Evolutionary conservation across 495 filamentous ascomycete genomes (phyloP).

Genomic region (Platismatia glauca): DNA sequence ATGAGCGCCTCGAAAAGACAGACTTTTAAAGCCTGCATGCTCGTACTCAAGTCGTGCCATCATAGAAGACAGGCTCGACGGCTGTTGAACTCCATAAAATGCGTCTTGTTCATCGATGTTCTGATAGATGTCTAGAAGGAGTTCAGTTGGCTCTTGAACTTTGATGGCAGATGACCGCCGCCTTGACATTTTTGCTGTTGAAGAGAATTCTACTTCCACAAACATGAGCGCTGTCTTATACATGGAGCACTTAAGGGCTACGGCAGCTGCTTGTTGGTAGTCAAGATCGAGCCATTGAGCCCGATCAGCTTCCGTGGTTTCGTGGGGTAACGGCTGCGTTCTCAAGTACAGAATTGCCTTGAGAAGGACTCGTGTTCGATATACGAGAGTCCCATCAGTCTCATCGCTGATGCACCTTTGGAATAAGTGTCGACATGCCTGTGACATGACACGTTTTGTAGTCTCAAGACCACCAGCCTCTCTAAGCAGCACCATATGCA

Average conservation of each 20-base stretch:
- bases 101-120: conserved; percentile 92
- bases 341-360: conserved; percentile 81
- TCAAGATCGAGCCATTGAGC: conserved; percentile 80
- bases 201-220: conserved; percentile 59
- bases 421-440: conserved; percentile 19
- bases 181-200: conserved; percentile 47
- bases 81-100: conserved; percentile 87
- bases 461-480: conserved; percentile 27
- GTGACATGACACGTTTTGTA: conserved; percentile 32
- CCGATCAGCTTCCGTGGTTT: conserved; percentile 69
- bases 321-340: conserved; percentile 64
- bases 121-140: conserved; percentile 73
- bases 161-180: conserved; percentile 58
- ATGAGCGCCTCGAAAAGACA: conserved; percentile 85
- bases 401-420: conserved; percentile 16
- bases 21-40: conserved; percentile 73
- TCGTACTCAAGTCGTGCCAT: conserved; percentile 86
- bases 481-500: conserved; percentile 63
- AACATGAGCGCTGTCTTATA: conserved; percentile 79
- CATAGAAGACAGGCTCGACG: conserved; percentile 62
- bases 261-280: conserved; percentile 58
- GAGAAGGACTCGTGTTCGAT: conserved; percentile 55
- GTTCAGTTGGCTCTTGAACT: conserved; percentile 50
- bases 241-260: conserved; percentile 75
- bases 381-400: conserved; percentile 28